Evolutionary conservation across 176 grass and related monocot species (phyloP).

Genomic region (Typha latifolia): DNA sequence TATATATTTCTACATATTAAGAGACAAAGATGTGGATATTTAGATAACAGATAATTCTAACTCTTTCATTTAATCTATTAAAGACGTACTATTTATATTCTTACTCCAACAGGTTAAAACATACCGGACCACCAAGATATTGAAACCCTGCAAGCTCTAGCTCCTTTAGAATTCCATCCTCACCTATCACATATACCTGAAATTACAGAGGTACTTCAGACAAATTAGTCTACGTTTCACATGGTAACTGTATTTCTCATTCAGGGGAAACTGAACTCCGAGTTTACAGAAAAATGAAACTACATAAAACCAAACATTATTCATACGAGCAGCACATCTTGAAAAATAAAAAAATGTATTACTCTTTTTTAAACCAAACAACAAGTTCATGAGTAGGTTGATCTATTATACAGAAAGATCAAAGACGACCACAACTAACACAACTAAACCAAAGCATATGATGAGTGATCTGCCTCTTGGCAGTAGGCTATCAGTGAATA

Average conservation of each 20-base stretch:
- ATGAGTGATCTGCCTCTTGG: too few species aligned
- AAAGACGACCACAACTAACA: too few species aligned
- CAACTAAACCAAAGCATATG: too few species aligned
- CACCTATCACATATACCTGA: slow-evolving; percentile 96
- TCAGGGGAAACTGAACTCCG: neutral
- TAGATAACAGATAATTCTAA: too few species aligned
- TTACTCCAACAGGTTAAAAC: slow-evolving; percentile 5
- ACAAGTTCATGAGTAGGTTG: neutral
- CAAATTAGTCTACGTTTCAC: neutral
- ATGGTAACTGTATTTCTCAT: too few species aligned
- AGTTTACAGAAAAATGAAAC: neutral
- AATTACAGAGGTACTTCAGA: neutral
- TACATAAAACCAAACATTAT: neutral
- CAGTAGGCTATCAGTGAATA: too few species aligned
- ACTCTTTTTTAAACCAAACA: neutral
- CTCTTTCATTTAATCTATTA: too few species aligned
- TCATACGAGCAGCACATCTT: neutral
- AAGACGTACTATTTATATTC: too few species aligned
- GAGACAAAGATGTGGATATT: too few species aligned
- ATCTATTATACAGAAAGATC: too few species aligned
- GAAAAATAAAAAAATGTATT: neutral
- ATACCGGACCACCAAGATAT: slow-evolving; percentile 77
- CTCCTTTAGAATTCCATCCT: slow-evolving; percentile 90
- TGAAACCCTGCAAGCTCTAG: slow-evolving; percentile 84
- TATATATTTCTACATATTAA: too few species aligned